Evolutionary conservation across 768 basidiomycete genomes (phyloP), one percentile per base, ranked within the genome.

Genomic region (Amanita muscaria): DNA sequence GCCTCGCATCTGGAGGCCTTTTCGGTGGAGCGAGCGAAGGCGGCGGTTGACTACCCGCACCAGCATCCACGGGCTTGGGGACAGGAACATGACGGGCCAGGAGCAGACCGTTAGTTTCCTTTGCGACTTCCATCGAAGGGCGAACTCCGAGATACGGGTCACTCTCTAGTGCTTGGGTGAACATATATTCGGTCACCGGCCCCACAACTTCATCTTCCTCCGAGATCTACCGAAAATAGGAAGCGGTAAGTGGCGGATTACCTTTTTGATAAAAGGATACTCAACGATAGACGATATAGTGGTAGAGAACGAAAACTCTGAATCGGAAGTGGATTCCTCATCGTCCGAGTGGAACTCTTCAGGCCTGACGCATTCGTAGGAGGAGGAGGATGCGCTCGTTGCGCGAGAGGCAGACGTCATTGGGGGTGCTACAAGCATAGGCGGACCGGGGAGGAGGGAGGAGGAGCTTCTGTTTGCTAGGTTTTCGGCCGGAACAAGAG

Each of bases 261-360:
- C n/a, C n/a, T n/a, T n/a, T n/a, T n/a, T n/a, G n/a, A 29, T 18
- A 24, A 24, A 30, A 29, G 27, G 27, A 29, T 29, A 39, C 44
- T n/a, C 31, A 24, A 46, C 44, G 12, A 46, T 46, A 5, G 44
- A 16, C 15, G 44, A 46, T 37, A 46, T 46, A 24, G 44, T 46
- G 12, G 44, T 22, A 21, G 44, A 46, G 37, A 46, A 46, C 8
- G 44, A 38, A 22, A 29, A 39, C 36, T 46, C 44, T 5, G 44
- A 46, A 19, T 46, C 44, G 19, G 44, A 27, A 10, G 44, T 38
- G 12, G 36, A 21, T 10, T 46, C 40, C 5, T 41, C 44, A n/a
- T 46, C 44, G 21, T 46, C 44, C 10, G 44, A 46, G 19, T 46
- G 44, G 18, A 46, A 46, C n/a, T 46, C 44, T 39, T 46, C 44